These are phyloP conservation scores for Talaromyces trachyspermus DNA, from an alignment of 495 filamentous ascomycete genomes.

Conservation along the genomic window DNA sequence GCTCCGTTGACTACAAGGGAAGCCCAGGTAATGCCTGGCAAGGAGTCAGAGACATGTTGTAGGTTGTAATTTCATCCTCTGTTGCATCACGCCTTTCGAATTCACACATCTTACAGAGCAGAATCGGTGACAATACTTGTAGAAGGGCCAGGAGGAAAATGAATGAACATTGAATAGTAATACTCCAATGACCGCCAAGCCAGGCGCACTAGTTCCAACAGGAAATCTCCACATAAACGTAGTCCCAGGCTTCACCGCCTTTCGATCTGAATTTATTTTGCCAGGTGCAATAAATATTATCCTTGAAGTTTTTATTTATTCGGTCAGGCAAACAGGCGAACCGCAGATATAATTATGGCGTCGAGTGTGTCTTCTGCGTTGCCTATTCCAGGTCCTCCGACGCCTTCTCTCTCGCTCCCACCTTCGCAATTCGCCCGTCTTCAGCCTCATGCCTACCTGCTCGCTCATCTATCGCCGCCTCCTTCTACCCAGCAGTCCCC, in stretches of 20 bases:
- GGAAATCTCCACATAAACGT: too few species aligned
- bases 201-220: too few species aligned
- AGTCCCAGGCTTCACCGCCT: constrained; percentile 11
- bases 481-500: constrained; percentile 41
- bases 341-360: constrained; percentile 12
- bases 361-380: constrained; percentile 9
- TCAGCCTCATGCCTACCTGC: constrained; percentile 80
- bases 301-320: background rate
- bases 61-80: too few species aligned
- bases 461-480: constrained; percentile 70
- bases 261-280: constrained; percentile 25
- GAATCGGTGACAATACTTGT: too few species aligned
- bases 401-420: constrained; percentile 59
- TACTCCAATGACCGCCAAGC: too few species aligned
- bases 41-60: too few species aligned
- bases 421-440: constrained; percentile 82
- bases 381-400: constrained; percentile 7
- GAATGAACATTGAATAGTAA: too few species aligned
- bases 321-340: background rate
- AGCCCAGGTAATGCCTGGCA: too few species aligned
- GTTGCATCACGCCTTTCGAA: too few species aligned
- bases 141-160: too few species aligned
- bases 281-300: constrained; percentile 8
- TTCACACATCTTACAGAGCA: too few species aligned
- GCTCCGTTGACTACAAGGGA: too few species aligned